Evolutionary conservation across 495 filamentous ascomycete species (phyloP).

Genomic region (Xylaria grammica): DNA sequence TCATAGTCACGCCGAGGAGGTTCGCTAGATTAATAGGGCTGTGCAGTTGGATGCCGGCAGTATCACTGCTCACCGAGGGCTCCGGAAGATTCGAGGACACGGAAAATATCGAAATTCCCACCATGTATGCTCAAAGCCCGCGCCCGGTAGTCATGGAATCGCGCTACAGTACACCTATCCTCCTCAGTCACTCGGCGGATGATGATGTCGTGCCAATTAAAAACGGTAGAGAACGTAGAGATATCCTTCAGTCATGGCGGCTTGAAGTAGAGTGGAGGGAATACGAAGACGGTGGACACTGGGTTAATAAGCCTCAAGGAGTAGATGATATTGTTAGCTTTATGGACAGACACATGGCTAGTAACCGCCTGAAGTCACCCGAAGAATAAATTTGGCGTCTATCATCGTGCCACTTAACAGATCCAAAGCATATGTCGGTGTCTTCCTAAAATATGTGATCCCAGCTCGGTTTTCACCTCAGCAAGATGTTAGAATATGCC

Average conservation of each 20-base stretch:
- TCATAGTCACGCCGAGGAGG: slow-evolving; percentile 33
- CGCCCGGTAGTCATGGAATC: too few relatives aligned
- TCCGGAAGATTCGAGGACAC: slow-evolving; percentile 1
- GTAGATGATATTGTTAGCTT: slow-evolving; percentile 58
- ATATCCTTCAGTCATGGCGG: slow-evolving; percentile 41
- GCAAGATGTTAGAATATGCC: too few relatives aligned
- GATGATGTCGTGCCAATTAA: slow-evolving; percentile 56
- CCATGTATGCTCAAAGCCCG: too few relatives aligned
- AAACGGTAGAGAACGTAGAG: slow-evolving; percentile 49
- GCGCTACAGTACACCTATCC: slow-evolving; percentile 43
- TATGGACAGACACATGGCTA: slow-evolving; percentile 29
- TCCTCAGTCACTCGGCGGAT: slow-evolving; percentile 60
- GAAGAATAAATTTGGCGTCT: too few relatives aligned
- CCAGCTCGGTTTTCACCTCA: too few relatives aligned
- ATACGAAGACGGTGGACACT: slow-evolving; percentile 62
- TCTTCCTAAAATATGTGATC: too few relatives aligned
- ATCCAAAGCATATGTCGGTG: too few relatives aligned
- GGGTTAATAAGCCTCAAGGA: slow-evolving; percentile 58
- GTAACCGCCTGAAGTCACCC: too few relatives aligned
- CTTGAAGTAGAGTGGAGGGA: slow-evolving; percentile 53
- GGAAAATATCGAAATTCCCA: too few relatives aligned
- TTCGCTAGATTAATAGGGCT: slow-evolving; percentile 59
- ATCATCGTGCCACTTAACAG: too few relatives aligned
- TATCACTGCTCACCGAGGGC: slow-evolving; percentile 23
- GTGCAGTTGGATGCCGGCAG: slow-evolving; percentile 58